Evolutionary conservation across 2,329 filamentous ascomycete genomes (phyloP).

Genomic region (Spiromastix sp.): DNA sequence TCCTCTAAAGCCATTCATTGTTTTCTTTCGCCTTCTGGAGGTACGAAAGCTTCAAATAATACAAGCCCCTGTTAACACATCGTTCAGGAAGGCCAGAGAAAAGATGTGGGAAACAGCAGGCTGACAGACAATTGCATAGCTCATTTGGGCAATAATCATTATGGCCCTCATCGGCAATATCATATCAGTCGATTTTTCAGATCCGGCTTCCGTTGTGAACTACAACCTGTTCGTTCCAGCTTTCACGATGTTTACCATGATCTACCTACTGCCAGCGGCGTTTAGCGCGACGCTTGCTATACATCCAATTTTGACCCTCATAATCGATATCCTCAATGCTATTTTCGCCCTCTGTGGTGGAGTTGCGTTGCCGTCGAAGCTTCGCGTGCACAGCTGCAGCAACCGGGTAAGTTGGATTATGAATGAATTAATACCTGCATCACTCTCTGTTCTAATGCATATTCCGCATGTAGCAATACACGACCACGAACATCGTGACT

Average conservation of each 20-base stretch:
- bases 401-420: conserved; percentile 29
- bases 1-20: too few species aligned
- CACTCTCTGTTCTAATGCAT: conserved; percentile 4
- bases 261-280: conserved; percentile 38
- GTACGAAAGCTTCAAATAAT: too few species aligned
- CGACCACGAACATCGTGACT: conserved; percentile 34
- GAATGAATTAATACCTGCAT: background rate
- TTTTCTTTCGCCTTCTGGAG: too few species aligned
- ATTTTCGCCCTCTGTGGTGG: conserved; percentile 39
- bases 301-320: conserved; percentile 33
- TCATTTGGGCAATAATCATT: conserved; percentile 49
- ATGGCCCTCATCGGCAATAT: conserved; percentile 55
- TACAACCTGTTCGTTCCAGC: conserved; percentile 40
- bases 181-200: conserved; percentile 40
- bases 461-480: conserved; percentile 24
- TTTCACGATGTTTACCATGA: conserved; percentile 38
- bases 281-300: conserved; percentile 29
- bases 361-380: conserved; percentile 38
- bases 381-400: conserved; percentile 35
- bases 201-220: conserved; percentile 47
- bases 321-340: conserved; percentile 37
- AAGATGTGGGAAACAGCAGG: too few species aligned
- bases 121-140: conserved; percentile 28
- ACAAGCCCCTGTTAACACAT: too few species aligned
- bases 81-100: too few species aligned